phyloP scores from a whole-genome alignment of 345 rosid genomes.

The Gossypium stocksii region DNA sequence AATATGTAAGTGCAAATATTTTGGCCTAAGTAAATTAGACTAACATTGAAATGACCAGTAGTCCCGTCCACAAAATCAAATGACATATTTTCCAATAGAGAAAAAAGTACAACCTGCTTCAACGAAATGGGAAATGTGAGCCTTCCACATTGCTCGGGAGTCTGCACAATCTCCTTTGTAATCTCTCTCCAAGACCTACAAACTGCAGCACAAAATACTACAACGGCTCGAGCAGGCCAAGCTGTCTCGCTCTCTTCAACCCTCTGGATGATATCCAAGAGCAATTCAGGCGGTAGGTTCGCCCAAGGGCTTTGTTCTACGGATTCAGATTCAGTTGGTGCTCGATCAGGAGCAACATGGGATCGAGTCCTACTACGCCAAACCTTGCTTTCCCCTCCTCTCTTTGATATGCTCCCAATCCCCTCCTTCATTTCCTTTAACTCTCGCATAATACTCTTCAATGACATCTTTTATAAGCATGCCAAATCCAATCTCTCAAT shows the following conservation, averaged over 20 bases:
- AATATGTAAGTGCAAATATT: background rate
- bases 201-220: slow-evolving; percentile 79
- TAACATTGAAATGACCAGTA: background rate
- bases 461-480: slow-evolving; percentile 50
- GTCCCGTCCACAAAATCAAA: background rate
- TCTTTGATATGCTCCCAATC: slow-evolving; percentile 67
- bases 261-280: slow-evolving; percentile 71
- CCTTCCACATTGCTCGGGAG: slow-evolving; percentile 87
- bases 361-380: slow-evolving; percentile 58
- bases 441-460: slow-evolving; percentile 78
- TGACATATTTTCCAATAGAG: background rate
- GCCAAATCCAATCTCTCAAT: slow-evolving; percentile 22
- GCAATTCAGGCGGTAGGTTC: slow-evolving; percentile 78
- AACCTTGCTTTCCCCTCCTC: slow-evolving; percentile 44
- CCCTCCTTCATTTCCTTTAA: slow-evolving; percentile 75
- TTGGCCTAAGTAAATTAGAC: background rate
- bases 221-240: slow-evolving; percentile 92
- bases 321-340: slow-evolving; percentile 22
- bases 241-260: slow-evolving; percentile 79
- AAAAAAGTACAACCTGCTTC: slow-evolving; percentile 64
- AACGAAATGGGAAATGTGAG: slow-evolving; percentile 88
- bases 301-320: slow-evolving; percentile 46
- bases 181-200: slow-evolving; percentile 90
- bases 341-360: slow-evolving; percentile 84
- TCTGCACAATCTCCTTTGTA: slow-evolving; percentile 66